Evolutionary conservation across 768 basidiomycete genomes (phyloP), one percentile per base, ranked within the genome.

Genomic region (Podaxis sp.): DNA sequence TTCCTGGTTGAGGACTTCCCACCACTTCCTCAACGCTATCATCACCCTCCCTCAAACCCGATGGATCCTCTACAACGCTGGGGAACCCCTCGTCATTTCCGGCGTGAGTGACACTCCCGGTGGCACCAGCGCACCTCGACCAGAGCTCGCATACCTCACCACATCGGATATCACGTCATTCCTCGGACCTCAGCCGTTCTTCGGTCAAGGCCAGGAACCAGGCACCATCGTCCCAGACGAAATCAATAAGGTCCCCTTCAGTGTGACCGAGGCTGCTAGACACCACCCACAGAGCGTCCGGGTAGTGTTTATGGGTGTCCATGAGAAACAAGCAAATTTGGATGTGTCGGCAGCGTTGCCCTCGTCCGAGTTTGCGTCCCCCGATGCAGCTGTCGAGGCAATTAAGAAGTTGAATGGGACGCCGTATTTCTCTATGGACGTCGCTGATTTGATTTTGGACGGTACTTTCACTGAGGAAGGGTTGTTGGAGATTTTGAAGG

Each of bases 341-440:
- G 68, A 73, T 5, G 80, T 73, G 26, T 74, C 75, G 4, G 75
- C 73, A 48, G 84, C 89, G 0, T 80, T 91, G 2, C 86, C 88
- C 10, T 87, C 89, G 0, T 83, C 86, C 2, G 86, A 89, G 51
- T 87, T 89, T 55, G 82, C 79, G 61, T 78, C 83, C 64, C 82
- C 88, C 0, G 78, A 84, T 56, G 68, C 72, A 17, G 82, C 85
- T 1, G 22, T 56, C 22, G 61, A 49, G 20, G 54, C 54, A 3
- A 74, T 86, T 2, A 76, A 79, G 55, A 85, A 89, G 52, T 76
- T 95, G 26, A 74, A 88, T 33, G 96, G 96, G n/a, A 87, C 82
- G 2, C 87, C 93, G 0, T 96, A 90, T 73, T 98, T 97, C 72
- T 81, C 94, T 0, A 66, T 97, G 64, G 95, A 97, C 70, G 77